Evolutionary conservation across 192 early-diverging fungal species (phyloP), one percentile per base, ranked within the genome.

Genomic region (Gryganskiella cystojenkinii): DNA sequence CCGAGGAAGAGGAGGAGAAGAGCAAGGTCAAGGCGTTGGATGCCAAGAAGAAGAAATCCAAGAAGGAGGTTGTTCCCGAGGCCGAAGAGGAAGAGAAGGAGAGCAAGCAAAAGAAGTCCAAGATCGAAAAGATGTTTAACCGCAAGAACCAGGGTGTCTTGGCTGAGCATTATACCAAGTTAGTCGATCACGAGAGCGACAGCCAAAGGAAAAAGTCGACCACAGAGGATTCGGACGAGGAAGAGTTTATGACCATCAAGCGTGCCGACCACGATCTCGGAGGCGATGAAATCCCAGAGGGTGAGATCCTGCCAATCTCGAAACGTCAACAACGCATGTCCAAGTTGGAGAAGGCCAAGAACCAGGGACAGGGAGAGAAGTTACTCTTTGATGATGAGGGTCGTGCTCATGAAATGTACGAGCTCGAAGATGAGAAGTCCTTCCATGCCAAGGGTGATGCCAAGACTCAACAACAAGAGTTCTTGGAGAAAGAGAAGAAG

Each of bases 301-400:
- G 63, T 10, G 30, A 45, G 14, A 46, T 55, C 8, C 54, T 76
- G 61, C 79, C 79, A 4, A 80, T 75, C 27, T 88, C 82, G 7
- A 82, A 80, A 73, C 51, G 86, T 79, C 76, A 81, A 68, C 71
- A 85, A 69, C 80, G 81, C 62, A 81, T 85, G 82, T 50, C 78
- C 58, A 83, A 88, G 67, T 83, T 94, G 46, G 95, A 96, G 78
- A 80, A 84, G 31, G 70, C 91, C 78, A 93, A 96, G 80, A 89
- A 88, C 61, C 79, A 84, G 51, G 86, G 90, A 34, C 88, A 84
- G 51, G 87, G 89, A 70, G 82, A 92, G 43, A 94, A 92, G 70
- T 59, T 97, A 10, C 70, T 95, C 47, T 99, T 98, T 83, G 95
- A 98, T 84, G 98, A 99, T 63, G 95, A 98, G 6, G 98, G 98